A percentile compares a stretch with the other conserved stretches of the same genome.
phyloP scores from a whole-genome alignment of 257 asterid genomes.

The Eustoma russellianum region DNA sequence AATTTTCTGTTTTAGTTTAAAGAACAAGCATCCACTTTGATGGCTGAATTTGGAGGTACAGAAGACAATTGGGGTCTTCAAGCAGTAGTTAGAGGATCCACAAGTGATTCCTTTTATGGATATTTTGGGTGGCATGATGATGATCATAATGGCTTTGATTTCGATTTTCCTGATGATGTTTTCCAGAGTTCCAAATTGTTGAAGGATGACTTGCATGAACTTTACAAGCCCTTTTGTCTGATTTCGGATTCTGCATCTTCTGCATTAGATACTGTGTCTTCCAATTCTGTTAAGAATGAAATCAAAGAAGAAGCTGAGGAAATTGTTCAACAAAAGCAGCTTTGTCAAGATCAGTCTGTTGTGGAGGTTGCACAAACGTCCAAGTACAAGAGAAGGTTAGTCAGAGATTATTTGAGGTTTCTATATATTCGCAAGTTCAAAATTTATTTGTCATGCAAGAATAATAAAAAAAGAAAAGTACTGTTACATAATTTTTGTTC shows the following conservation, averaged over 20 bases:
- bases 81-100: constrained; percentile 16
- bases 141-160: background rate
- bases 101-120: constrained; percentile 2
- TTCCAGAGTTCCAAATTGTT: constrained; percentile 11
- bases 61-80: constrained; percentile 26
- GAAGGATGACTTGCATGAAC: constrained; percentile 49
- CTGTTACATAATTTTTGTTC: background rate
- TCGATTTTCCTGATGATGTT: constrained; percentile 4
- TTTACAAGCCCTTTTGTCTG: constrained; percentile 67
- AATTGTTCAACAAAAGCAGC: constrained; percentile 7
- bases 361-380: constrained; percentile 24
- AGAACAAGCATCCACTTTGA: background rate
- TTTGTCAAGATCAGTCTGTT: constrained; percentile 8
- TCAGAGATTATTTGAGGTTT: background rate
- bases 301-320: constrained; percentile 21
- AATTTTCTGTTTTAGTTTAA: too few species aligned
- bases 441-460: too few species aligned
- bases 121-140: constrained; percentile 1
- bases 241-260: constrained; percentile 14
- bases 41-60: constrained; percentile 13
- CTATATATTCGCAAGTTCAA: background rate
- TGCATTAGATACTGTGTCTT: constrained; percentile 1
- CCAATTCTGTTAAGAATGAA: constrained; percentile 7
- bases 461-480: too few species aligned
- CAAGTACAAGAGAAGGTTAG: constrained; percentile 74